These are phyloP conservation scores for Trichoderma sp. DNA, from an alignment of 2,329 filamentous ascomycete genomes.

Conservation along the genomic window DNA sequence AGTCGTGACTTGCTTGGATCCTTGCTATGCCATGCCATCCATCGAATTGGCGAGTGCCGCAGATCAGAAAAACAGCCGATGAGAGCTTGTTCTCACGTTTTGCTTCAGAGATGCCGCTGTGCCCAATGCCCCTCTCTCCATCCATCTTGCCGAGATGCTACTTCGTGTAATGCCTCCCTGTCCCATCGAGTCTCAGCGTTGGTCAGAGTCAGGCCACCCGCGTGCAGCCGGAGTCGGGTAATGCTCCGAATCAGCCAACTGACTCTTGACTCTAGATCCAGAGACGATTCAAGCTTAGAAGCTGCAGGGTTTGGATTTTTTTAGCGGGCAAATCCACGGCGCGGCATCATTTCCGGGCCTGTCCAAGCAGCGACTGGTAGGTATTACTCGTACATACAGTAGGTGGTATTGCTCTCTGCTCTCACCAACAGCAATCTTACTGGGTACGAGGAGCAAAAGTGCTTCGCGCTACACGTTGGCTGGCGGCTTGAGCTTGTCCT, in stretches of 20 bases:
- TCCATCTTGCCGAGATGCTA: neutral
- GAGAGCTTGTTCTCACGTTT: neutral
- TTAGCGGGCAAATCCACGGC: neutral
- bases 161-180: neutral
- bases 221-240: neutral
- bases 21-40: neutral
- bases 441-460: neutral
- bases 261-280: neutral
- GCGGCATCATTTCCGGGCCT: neutral
- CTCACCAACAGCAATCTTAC: slow-evolving; percentile 2
- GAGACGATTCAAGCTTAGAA: neutral
- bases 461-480: neutral
- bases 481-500: neutral
- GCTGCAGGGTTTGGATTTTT: neutral
- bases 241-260: neutral
- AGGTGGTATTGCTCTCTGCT: neutral
- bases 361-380: neutral
- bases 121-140: neutral
- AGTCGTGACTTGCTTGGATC: slow-evolving; percentile 12
- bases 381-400: neutral
- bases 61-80: slow-evolving; percentile 7
- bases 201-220: neutral
- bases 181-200: neutral
- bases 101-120: neutral
- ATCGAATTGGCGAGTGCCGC: neutral